Percentiles rank a stretch among this genome's conserved stretches.
Evolutionary conservation across 768 basidiomycete genomes (phyloP).

Genomic region (Hygrocybe coccinea): DNA sequence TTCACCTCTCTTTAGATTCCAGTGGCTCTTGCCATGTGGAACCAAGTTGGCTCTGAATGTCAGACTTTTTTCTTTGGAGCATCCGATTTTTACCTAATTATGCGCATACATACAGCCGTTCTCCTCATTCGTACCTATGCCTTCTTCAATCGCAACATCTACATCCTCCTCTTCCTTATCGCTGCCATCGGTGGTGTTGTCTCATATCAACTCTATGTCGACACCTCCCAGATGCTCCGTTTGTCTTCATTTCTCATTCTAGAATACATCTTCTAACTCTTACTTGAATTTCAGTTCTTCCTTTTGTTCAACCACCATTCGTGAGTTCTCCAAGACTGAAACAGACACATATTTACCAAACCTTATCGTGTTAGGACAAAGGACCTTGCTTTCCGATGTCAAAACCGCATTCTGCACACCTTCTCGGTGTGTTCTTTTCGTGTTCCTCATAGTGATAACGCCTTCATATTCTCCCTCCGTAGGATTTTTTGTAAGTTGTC

Average conservation of each 20-base stretch:
- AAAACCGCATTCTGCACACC: conserved; percentile 77
- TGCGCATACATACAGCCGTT: conserved; percentile 46
- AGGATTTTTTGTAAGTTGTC: conserved; percentile 9
- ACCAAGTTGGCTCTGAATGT: conserved; percentile 81
- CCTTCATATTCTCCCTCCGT: background rate
- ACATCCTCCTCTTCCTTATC: conserved; percentile 59
- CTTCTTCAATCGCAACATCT: conserved; percentile 75
- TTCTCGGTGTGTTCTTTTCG: conserved; percentile 49
- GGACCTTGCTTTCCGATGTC: conserved; percentile 81
- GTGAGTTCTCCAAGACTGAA: conserved; percentile 28
- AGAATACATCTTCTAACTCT: conserved; percentile 4
- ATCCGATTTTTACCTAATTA: conserved; percentile 10
- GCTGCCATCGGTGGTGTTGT: conserved; percentile 67
- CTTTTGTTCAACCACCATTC: conserved; percentile 60
- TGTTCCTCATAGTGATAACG: background rate
- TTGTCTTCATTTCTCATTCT: conserved; percentile 22
- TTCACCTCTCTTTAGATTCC: conserved; percentile 50
- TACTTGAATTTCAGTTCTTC: conserved; percentile 43
- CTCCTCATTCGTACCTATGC: conserved; percentile 81
- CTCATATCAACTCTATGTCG: conserved; percentile 78
- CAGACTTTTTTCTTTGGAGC: conserved; percentile 20
- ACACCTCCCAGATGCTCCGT: conserved; percentile 74
- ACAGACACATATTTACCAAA: background rate
- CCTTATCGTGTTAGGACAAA: conserved; percentile 28
- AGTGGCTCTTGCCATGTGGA: conserved; percentile 81